phyloP scores from a whole-genome alignment of 108 stramenopile genomes.

The Epithemia pelagica region DNA sequence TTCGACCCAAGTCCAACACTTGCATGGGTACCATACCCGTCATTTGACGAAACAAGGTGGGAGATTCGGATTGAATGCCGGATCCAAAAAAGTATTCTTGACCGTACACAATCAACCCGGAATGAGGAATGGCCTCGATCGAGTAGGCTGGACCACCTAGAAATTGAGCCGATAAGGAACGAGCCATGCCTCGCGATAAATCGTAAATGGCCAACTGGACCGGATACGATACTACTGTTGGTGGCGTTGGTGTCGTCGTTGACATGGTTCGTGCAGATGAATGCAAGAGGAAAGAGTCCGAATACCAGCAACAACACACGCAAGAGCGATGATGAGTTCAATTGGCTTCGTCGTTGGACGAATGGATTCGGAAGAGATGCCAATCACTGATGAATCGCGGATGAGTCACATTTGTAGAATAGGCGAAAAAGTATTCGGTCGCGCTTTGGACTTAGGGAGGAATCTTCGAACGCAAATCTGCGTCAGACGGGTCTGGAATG shows the following conservation, averaged over 20 bases:
- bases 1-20: slow-evolving; percentile 37
- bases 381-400: too few relatives aligned
- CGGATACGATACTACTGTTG: neutral
- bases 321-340: too few relatives aligned
- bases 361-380: too few relatives aligned
- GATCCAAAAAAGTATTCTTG: slow-evolving; percentile 72
- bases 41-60: slow-evolving; percentile 32
- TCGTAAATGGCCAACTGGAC: slow-evolving; percentile 72
- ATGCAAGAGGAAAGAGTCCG: too few relatives aligned
- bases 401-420: too few relatives aligned
- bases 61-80: slow-evolving; percentile 44
- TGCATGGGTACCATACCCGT: slow-evolving; percentile 50
- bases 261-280: neutral
- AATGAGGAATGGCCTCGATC: slow-evolving; percentile 75
- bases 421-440: too few relatives aligned
- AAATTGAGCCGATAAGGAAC: slow-evolving; percentile 52
- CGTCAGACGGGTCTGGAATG: too few relatives aligned
- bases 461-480: too few relatives aligned
- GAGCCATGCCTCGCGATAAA: slow-evolving; percentile 66
- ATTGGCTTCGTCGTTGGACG: too few relatives aligned
- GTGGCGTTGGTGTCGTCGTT: neutral
- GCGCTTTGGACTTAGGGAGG: too few relatives aligned
- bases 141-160: slow-evolving; percentile 48
- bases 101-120: slow-evolving; percentile 52
- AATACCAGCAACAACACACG: too few relatives aligned